Base-by-base conservation (phyloP, 176 grass and related monocot species). In the Dendrocalamus sinicus region DNA sequence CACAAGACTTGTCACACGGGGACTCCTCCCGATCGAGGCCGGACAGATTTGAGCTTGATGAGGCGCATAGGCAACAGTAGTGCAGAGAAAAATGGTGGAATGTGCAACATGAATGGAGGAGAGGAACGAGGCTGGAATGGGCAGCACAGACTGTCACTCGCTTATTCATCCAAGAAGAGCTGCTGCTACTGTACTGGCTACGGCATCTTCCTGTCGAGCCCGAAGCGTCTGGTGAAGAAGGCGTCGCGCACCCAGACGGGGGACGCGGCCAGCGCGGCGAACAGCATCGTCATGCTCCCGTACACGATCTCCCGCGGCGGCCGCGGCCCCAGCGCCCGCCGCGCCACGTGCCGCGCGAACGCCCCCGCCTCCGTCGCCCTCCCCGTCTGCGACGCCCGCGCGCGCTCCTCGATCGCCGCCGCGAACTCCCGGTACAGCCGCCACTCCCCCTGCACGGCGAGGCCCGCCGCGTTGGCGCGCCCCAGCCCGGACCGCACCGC, bases 201-300 rank as follows among this genome's bases (percentile, higher is more conserved):
- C 32, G 14, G 72, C 22, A 79, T 15, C 9, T 52, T 77, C 57
- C n/a, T 79, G 37, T 88, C 6, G 8, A 92, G 85, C 0, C 90
- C 90, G 26, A 92, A 95, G 0, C 93, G 72, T 8, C 67, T 78
- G 3, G 82, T 13, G 68, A 92, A 92, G 88, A 92, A 95, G 12
- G 78, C 66, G 63, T 90, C 93, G 0, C 82, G 90, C 37, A 71
- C 76, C 77, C 86, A 84, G 7, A 58, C 22, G 28, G 86, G 89
- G 44, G 86, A 88, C 75, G 26, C 48, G 6, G 81, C 81, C 17
- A 88, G 81, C 40, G 52, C 89, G 4, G 85, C 70, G 40, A 87
- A 88, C 76, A 85, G 35, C 67, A 45, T 28, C 16, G 89, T 79
- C 89, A 85, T 84, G 76, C 75, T 78, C n/a, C 90, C 90, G 43